Conservation (phyloP, 257 asterid species). For the Echium plantagineum region DNA sequence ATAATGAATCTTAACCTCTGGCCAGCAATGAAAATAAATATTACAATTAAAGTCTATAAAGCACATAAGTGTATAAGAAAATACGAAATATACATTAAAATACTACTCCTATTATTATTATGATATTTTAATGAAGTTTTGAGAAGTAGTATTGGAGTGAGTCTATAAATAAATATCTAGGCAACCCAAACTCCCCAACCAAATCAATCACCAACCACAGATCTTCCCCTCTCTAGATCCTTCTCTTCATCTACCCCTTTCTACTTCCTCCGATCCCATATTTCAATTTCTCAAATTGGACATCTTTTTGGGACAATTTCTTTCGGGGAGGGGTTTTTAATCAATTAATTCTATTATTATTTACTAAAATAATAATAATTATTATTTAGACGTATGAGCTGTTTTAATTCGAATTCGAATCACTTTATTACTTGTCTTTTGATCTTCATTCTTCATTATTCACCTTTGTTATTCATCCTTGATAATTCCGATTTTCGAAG, state of each 20-base stretch:
- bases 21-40: no score
- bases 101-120: no score
- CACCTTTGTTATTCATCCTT: neutral
- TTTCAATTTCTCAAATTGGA: neutral
- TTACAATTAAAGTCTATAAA: no score
- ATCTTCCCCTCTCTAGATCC: neutral
- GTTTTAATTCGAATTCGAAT: conserved; percentile 4
- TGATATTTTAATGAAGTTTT: no score
- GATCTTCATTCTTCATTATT: neutral
- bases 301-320: neutral
- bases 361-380: no score
- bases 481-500: neutral
- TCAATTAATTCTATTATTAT: neutral
- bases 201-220: neutral
- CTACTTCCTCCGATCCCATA: neutral
- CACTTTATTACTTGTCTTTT: conserved; percentile 1
- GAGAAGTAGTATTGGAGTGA: no score
- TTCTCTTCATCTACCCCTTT: no score
- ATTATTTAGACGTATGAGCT: conserved; percentile 1
- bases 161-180: neutral
- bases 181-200: no score
- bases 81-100: no score
- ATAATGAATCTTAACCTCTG: no score
- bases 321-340: neutral
- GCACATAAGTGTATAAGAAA: no score